Base-by-base conservation (phyloP, 2,329 filamentous ascomycete species). In the Ceratocystiopsis minuta region DNA sequence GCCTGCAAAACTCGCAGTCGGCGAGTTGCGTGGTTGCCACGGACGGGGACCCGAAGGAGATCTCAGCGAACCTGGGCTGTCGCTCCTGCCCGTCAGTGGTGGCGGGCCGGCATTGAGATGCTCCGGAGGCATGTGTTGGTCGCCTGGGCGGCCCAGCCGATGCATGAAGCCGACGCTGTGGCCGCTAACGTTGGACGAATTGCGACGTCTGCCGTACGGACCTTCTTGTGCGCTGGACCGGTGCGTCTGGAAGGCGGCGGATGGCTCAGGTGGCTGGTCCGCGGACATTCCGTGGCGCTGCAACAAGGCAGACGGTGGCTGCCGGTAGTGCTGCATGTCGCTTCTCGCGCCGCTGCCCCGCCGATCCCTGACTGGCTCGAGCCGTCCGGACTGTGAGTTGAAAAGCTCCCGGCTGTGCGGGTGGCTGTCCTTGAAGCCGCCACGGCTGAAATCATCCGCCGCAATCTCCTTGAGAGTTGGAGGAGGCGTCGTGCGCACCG, bases 381-480 rank as follows among this genome's bases (percentile, higher is more conserved):
- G 93, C 40, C 85, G 79, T 16, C 88, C 88, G 42, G 85, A 94
- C 43, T 92, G 81, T n/a, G 88, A 93, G 56, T 96, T 95, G 62
- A 78, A 96, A 0, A 96, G 66, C 57, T 96, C 87, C 43, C 82
- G 70, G 47, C 74, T 77, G 12, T 71, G 66, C 1, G 65, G 55
- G 33, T 68, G 66, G 6, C 77, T 72, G 47, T 94, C 85, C 52
- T 81, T 72, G 78, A 83, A 93, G 32, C 78, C 72, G 41, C 79
- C 75, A 47, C 90, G 73, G 56, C 80, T 92, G 54, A 95, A 96
- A 50, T 94, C 88, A 57, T 96, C 90, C 0, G 87, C 82, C 6
- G 86, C 84, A 48, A 95, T 93, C 55, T 96, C 87, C 54, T 85
- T 84, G 0, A 80, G 70, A 16, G 66, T 65, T 16, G 66, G 67